phyloP scores from a whole-genome alignment of 176 grass and related monocot genomes.

The Phoenix roebelenii region DNA sequence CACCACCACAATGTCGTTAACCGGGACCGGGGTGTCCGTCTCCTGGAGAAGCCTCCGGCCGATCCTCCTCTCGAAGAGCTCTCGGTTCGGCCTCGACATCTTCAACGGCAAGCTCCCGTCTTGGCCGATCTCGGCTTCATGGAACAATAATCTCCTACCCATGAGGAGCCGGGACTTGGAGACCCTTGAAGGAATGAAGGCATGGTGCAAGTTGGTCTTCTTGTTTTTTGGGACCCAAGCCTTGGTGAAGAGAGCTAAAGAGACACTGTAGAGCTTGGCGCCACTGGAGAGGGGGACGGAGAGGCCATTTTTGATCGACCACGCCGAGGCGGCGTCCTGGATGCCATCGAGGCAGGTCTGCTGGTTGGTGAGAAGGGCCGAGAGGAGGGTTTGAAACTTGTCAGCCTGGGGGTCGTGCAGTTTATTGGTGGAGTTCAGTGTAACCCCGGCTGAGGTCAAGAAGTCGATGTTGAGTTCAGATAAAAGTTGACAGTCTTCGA shows the following conservation, averaged over 20 bases:
- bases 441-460: constrained; percentile 31
- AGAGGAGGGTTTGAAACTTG: constrained; percentile 62
- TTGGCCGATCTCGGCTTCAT: constrained; percentile 6
- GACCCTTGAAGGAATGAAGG: constrained; percentile 13
- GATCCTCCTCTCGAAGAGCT: constrained; percentile 21
- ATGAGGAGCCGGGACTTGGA: not conserved
- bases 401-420: constrained; percentile 61
- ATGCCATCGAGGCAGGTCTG: constrained; percentile 76
- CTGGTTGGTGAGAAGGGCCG: constrained; percentile 82
- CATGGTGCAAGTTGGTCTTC: constrained; percentile 21
- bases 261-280: constrained; percentile 71
- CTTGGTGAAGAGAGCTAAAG: constrained; percentile 71
- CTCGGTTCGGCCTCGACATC: constrained; percentile 20
- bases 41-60: constrained; percentile 21
- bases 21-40: constrained; percentile 17
- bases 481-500: constrained; percentile 65
- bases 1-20: constrained; percentile 42
- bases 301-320: constrained; percentile 63
- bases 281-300: constrained; percentile 32
- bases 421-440: constrained; percentile 31
- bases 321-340: constrained; percentile 41
- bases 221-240: constrained; percentile 54
- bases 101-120: constrained; percentile 30
- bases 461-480: constrained; percentile 68
- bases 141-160: constrained; percentile 28